Evolutionary conservation across 2,329 filamentous ascomycete genomes (phyloP), one percentile per base, ranked within the genome.

Genomic region (Fusarium dimerum): DNA sequence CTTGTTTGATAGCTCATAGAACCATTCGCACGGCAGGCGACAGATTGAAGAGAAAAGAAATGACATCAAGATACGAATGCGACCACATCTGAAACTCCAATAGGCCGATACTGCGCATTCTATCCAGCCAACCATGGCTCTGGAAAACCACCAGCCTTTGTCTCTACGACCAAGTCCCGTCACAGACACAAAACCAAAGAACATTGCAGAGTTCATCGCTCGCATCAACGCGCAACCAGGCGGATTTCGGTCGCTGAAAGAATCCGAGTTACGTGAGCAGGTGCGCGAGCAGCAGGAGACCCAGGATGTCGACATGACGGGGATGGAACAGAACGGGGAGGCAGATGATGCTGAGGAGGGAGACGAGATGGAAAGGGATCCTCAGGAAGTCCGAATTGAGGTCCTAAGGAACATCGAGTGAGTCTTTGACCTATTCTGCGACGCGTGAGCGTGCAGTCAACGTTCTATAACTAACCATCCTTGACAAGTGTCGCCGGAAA

Each of bases 221-320:
- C 90, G 92, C 60, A 87, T 96, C 65, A 89, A 92, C 61, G 86
- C 95, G 65, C 86, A 89, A 54, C 64, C 72, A 1, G 90, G 90
- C 13, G 89, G 90, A 20, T 95, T 97, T 68, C 87, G 90, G 53
- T 80, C 86, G 62, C 79, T 97, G 58, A 90, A 85, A 45, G 89
- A 96, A 70, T 80, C 85, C 46, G 81, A 84, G 41, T 75, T 97
- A 38, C 81, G 80, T 45, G 82, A 86, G 36, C 87, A 94, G 64
- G 86, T 94, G 47, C 76, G 40, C 70, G 75, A 26, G 70, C 77
- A 73, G 17, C 56, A 60, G 8, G 58, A 54, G n/a, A 50, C 75
- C 3, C 75, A 76, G 12, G 79, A 78, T 45, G 71, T 73, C 15
- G 73, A 76, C 32, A 75, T 75, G 64, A 71, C 72, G 2, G 78